Evolutionary conservation across 345 rosid species (phyloP).

Genomic region (Populus davidiana): DNA sequence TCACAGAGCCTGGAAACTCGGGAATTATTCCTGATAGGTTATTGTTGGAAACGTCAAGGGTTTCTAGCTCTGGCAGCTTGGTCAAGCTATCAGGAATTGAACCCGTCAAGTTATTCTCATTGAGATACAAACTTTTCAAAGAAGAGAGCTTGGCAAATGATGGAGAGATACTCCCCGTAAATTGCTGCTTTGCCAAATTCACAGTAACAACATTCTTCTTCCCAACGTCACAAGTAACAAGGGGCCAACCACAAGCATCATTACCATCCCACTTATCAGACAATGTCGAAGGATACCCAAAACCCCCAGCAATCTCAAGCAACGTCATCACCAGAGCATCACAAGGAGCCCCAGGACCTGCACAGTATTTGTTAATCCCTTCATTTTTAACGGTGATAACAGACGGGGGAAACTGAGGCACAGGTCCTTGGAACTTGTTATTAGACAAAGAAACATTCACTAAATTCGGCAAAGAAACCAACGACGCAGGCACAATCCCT

Average conservation of each 20-base stretch:
- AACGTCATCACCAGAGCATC: constrained; percentile 52
- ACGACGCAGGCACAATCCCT: constrained; percentile 54
- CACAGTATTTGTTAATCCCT: constrained; percentile 51
- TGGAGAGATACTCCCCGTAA: constrained; percentile 63
- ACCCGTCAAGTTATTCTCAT: constrained; percentile 60
- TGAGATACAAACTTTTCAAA: constrained; percentile 50
- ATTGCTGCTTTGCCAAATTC: constrained; percentile 48
- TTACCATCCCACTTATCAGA: constrained; percentile 73
- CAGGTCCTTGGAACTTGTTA: constrained; percentile 79
- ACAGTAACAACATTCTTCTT: constrained; percentile 37
- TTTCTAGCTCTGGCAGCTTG: constrained; percentile 19
- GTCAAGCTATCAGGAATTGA: constrained; percentile 61
- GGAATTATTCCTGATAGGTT: constrained; percentile 17
- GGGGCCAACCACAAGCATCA: constrained; percentile 60
- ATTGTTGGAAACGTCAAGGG: constrained; percentile 18
- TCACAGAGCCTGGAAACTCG: not conserved
- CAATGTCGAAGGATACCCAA: constrained; percentile 58
- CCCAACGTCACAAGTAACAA: constrained; percentile 51
- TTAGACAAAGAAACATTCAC: constrained; percentile 54
- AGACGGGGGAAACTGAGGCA: constrained; percentile 34
- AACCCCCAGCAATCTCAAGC: constrained; percentile 61
- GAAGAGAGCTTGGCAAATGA: constrained; percentile 53
- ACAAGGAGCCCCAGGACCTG: constrained; percentile 41
- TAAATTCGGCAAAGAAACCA: constrained; percentile 40
- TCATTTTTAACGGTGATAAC: constrained; percentile 23